Evolutionary conservation across 2,329 filamentous ascomycete genomes (phyloP).

Genomic region (Truncatella angustata): DNA sequence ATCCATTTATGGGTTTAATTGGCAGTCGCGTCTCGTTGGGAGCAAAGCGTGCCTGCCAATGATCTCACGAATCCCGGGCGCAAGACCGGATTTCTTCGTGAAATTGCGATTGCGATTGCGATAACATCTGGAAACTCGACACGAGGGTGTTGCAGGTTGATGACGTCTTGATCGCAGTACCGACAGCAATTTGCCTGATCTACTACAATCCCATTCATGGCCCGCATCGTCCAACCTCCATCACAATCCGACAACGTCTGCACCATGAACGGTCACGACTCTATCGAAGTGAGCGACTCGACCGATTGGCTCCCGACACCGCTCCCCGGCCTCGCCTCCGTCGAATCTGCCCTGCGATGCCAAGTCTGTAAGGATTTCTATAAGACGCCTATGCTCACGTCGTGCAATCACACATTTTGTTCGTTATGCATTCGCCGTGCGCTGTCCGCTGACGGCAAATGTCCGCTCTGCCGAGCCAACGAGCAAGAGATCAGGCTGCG

Average conservation of each 20-base stretch:
- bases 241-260: not conserved
- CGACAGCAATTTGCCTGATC: too few species aligned
- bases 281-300: constrained; percentile 62
- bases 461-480: constrained; percentile 74
- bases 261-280: constrained; percentile 2
- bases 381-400: constrained; percentile 89
- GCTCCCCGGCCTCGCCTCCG: constrained; percentile 61
- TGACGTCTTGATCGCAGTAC: too few species aligned
- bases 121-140: too few species aligned
- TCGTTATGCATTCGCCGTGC: constrained; percentile 90
- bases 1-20: constrained; percentile 6
- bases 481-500: constrained; percentile 85
- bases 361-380: constrained; percentile 99
- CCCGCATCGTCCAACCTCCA: too few species aligned
- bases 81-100: not conserved
- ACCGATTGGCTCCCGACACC: constrained; percentile 80
- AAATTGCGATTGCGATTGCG: not conserved
- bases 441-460: constrained; percentile 79
- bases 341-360: constrained; percentile 87
- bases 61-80: not conserved
- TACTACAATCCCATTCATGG: not conserved
- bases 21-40: constrained; percentile 12
- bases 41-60: not conserved
- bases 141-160: too few species aligned
- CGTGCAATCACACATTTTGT: constrained; percentile 94